These are phyloP conservation scores for Anthracocystis panici-leucophaei DNA, from an alignment of 1,284 basidiomycete species.

Conservation along the genomic window DNA sequence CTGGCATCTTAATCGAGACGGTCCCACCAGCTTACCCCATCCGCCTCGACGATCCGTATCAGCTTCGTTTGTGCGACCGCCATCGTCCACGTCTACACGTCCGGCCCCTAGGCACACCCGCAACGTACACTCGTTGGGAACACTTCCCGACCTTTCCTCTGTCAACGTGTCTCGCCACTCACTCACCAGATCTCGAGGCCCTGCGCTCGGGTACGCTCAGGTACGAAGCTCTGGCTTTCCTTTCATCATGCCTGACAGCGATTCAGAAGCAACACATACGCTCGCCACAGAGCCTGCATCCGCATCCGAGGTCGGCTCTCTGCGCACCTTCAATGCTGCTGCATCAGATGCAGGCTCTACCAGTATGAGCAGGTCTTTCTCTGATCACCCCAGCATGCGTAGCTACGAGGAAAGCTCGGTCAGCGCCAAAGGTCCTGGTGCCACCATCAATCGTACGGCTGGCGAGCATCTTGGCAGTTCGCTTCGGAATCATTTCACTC, in stretches of 20 bases:
- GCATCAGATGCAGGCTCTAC: conserved; percentile 27
- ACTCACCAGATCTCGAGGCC: conserved; percentile 15
- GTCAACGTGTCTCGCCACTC: conserved; percentile 31
- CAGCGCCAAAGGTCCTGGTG: conserved; percentile 36
- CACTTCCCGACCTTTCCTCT: conserved; percentile 29
- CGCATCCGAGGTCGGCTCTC: conserved; percentile 32
- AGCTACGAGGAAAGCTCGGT: conserved; percentile 45
- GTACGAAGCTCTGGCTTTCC: conserved; percentile 46
- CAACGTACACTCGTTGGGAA: conserved; percentile 46
- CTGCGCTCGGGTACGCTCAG: conserved; percentile 43
- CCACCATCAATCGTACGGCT: conserved; percentile 27
- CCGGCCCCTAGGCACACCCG: conserved; percentile 13
- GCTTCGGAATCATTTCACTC: conserved; percentile 29
- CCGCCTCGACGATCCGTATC: conserved; percentile 36
- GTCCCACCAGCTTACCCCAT: conserved; percentile 36
- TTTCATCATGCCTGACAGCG: conserved; percentile 52
- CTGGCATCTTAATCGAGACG: conserved; percentile 33
- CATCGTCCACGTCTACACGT: neutral
- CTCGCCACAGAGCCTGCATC: conserved; percentile 34
- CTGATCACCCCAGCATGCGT: conserved; percentile 35
- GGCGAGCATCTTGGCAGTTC: conserved; percentile 34
- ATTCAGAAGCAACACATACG: conserved; percentile 31
- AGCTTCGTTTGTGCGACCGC: conserved; percentile 21
- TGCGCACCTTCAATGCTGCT: conserved; percentile 23
- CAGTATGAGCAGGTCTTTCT: conserved; percentile 24